phyloP scores from a whole-genome alignment of 2,329 filamentous ascomycete genomes.

The Coniochaeta ligniaria region DNA sequence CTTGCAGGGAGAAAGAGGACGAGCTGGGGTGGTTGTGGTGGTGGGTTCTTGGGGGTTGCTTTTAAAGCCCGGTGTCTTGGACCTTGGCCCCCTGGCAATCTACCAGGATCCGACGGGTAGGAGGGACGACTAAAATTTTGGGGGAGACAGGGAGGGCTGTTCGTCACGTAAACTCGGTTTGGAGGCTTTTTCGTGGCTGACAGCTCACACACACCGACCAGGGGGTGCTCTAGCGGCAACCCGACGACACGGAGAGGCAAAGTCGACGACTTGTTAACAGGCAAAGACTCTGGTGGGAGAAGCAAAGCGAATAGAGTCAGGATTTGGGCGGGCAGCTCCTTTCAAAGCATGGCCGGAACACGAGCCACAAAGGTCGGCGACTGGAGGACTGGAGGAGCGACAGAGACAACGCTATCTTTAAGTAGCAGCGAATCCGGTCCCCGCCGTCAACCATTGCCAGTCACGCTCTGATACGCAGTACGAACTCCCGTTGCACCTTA shows the following conservation, averaged over 20 bases:
- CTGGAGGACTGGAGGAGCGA: not conserved
- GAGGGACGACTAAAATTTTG: conserved; percentile 13
- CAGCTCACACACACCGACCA: conserved; percentile 9
- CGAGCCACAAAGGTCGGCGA: not conserved
- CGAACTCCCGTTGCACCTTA: not conserved
- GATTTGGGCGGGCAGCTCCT: not conserved
- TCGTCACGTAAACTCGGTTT: conserved; percentile 4
- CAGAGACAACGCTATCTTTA: not conserved
- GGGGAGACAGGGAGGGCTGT: conserved; percentile 11
- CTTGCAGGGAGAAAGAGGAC: conserved; percentile 1
- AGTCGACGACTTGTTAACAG: not conserved
- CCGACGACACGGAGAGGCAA: not conserved
- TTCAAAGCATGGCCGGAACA: not conserved
- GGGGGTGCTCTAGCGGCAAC: conserved; percentile 8
- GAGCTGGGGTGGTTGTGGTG: conserved; percentile 9
- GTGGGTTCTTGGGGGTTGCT: conserved; percentile 6
- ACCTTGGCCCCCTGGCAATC: conserved; percentile 10
- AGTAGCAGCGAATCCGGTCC: not conserved
- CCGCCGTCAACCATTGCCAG: not conserved
- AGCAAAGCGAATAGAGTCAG: not conserved
- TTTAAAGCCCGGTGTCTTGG: conserved; percentile 11
- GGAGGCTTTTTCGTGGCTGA: conserved; percentile 9
- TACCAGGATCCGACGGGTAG: conserved; percentile 12
- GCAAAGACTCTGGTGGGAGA: not conserved
- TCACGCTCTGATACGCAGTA: not conserved